Evolutionary conservation across 352 stramenopile species (phyloP).

Genomic region (Pythium dissotocum): DNA sequence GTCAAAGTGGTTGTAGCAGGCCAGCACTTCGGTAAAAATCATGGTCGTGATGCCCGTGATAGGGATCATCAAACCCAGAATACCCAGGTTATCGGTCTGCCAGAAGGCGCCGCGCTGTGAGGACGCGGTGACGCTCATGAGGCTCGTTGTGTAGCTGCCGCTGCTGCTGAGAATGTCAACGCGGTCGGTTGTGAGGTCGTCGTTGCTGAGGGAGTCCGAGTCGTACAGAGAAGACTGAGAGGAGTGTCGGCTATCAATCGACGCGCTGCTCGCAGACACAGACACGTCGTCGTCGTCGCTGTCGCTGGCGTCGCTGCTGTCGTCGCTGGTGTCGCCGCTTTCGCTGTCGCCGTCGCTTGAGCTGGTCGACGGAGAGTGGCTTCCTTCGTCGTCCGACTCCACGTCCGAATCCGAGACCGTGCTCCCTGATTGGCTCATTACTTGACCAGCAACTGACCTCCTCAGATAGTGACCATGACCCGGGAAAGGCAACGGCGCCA

Average conservation of each 20-base stretch:
- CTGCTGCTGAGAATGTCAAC: background rate
- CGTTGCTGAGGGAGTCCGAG: constrained; percentile 25
- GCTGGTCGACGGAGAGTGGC: background rate
- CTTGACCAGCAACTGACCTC: background rate
- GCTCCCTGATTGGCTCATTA: constrained; percentile 25
- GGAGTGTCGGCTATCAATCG: constrained; percentile 13
- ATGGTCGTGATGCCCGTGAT: constrained; percentile 74
- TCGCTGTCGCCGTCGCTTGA: background rate
- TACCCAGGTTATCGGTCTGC: constrained; percentile 56
- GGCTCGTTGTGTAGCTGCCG: constrained; percentile 2
- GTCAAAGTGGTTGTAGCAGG: constrained; percentile 72
- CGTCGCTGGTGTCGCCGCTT: constrained; percentile 3
- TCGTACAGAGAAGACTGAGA: constrained; percentile 17
- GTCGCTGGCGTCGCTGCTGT: constrained; percentile 17
- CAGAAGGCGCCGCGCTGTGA: constrained; percentile 5
- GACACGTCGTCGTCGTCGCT: constrained; percentile 6
- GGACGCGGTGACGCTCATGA: constrained; percentile 2
- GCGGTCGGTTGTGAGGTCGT: constrained; percentile 11
- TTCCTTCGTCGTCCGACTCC: constrained; percentile 22
- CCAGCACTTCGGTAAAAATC: constrained; percentile 64
- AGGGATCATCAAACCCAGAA: constrained; percentile 72
- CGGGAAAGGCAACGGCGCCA: constrained; percentile 9
- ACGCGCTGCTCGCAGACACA: background rate
- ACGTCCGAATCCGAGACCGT: constrained; percentile 20
- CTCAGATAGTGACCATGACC: constrained; percentile 22